phyloP scores from a whole-genome alignment of 345 rosid genomes.

The Turnera subulata region DNA sequence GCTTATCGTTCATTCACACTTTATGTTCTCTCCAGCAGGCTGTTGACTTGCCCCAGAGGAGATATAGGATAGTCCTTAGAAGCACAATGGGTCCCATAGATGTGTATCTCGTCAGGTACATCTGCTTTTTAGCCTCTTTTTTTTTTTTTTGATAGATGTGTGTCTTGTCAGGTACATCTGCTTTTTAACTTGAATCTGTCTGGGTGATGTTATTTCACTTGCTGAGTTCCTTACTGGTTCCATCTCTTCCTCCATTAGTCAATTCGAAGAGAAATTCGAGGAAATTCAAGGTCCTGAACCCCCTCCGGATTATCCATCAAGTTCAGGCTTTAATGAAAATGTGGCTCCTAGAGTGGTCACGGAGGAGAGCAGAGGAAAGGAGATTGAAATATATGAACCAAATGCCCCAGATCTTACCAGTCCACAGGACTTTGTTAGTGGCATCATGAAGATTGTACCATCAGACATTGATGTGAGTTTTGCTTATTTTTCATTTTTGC shows the following conservation, averaged over 20 bases:
- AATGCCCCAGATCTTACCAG: conserved; percentile 53
- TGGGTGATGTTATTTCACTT: background rate
- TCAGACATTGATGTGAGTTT: conserved; percentile 81
- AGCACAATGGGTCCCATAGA: conserved; percentile 98
- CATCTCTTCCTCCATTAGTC: conserved; percentile 34
- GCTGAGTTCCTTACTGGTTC: conserved; percentile 10
- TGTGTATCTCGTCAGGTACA: conserved; percentile 92
- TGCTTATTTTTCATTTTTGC: conserved; percentile 1
- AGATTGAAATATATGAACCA: conserved; percentile 43
- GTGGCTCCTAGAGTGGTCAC: conserved; percentile 24
- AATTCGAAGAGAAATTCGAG: conserved; percentile 90
- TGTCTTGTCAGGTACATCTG: conserved; percentile 81
- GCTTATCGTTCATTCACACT: background rate
- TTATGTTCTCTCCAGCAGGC: conserved; percentile 44
- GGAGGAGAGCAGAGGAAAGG: conserved; percentile 50
- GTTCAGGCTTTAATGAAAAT: conserved; percentile 45
- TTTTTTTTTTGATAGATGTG: conserved; percentile 50
- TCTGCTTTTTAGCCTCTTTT: conserved; percentile 2
- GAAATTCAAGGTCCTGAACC: conserved; percentile 62
- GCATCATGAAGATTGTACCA: conserved; percentile 92
- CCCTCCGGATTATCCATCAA: conserved; percentile 51
- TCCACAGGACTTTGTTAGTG: conserved; percentile 75
- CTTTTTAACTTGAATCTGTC: background rate
- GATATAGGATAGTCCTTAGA: conserved; percentile 87
- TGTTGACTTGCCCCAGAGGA: conserved; percentile 83